These are phyloP conservation scores for Hyaloperonospora arabidopsidis DNA, from an alignment of 352 stramenopile genomes.

Conservation along the genomic window DNA sequence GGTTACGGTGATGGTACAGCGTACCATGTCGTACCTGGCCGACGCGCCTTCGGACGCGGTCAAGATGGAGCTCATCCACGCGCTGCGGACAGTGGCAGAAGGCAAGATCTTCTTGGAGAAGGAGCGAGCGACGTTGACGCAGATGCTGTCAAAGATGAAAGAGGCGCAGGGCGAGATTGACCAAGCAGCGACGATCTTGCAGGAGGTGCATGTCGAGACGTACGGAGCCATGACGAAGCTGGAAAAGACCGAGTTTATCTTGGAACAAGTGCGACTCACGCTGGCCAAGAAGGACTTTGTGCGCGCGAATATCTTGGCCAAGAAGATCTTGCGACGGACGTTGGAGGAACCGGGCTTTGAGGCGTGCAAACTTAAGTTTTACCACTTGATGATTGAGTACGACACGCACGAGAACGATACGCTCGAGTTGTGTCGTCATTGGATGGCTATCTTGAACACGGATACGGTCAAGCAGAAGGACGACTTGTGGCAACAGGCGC, in stretches of 20 bases:
- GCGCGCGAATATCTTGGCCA: constrained; percentile 91
- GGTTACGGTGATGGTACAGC: constrained; percentile 80
- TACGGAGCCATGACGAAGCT: constrained; percentile 97
- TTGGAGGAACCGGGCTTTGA: constrained; percentile 92
- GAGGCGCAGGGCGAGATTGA: constrained; percentile 89
- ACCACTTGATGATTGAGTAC: constrained; percentile 93
- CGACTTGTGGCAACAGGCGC: constrained; percentile 58
- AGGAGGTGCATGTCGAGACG: constrained; percentile 98
- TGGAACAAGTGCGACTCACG: constrained; percentile 96
- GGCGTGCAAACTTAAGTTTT: constrained; percentile 96
- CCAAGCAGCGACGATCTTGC: constrained; percentile 90
- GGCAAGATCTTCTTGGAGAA: constrained; percentile 98
- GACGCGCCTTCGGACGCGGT: constrained; percentile 76
- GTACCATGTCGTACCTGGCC: constrained; percentile 72
- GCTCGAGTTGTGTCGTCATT: constrained; percentile 89
- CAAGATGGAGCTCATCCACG: constrained; percentile 90
- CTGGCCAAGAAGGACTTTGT: constrained; percentile 97
- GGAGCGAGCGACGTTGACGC: constrained; percentile 90
- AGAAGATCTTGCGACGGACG: constrained; percentile 93
- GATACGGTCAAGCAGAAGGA: constrained; percentile 60
- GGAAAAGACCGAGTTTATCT: constrained; percentile 98
- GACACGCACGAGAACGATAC: constrained; percentile 94
- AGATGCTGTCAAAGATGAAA: constrained; percentile 89
- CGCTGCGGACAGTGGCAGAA: constrained; percentile 90
- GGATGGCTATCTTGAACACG: constrained; percentile 79